phyloP scores from a whole-genome alignment of 176 grass and related monocot genomes.

The Oryza longistaminata region DNA sequence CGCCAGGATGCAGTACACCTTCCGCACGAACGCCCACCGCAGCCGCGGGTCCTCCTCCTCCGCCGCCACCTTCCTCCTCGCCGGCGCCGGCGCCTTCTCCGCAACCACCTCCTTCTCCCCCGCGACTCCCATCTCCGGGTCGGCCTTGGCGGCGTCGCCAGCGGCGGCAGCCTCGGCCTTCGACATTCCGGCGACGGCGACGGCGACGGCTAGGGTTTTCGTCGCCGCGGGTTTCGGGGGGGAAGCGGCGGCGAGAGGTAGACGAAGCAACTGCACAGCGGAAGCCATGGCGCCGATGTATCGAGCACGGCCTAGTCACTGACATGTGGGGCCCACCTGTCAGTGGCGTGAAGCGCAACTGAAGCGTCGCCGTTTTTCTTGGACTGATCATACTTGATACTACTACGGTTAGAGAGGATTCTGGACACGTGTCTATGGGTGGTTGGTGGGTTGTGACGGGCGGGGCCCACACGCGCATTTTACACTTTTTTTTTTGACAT shows the following conservation, averaged over 20 bases:
- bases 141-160: background rate
- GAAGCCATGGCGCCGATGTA: background rate
- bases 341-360: too few species aligned
- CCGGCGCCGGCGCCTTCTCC: background rate
- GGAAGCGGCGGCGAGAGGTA: background rate
- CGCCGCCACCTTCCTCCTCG: constrained; percentile 39
- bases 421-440: too few species aligned
- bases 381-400: too few species aligned
- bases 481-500: too few species aligned
- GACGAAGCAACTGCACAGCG: background rate
- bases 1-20: constrained; percentile 62
- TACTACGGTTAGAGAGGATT: too few species aligned
- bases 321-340: background rate
- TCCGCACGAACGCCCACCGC: constrained; percentile 65
- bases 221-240: background rate
- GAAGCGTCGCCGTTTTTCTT: too few species aligned
- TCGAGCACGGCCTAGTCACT: background rate
- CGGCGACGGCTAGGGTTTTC: constrained; percentile 24
- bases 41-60: constrained; percentile 60
- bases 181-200: constrained; percentile 19
- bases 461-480: too few species aligned
- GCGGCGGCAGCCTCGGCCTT: background rate
- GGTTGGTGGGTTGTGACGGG: too few species aligned
- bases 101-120: too few species aligned
- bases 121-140: background rate